Base-by-base conservation (phyloP, 2,329 filamentous ascomycete species). In the Sporothrix protearum region DNA sequence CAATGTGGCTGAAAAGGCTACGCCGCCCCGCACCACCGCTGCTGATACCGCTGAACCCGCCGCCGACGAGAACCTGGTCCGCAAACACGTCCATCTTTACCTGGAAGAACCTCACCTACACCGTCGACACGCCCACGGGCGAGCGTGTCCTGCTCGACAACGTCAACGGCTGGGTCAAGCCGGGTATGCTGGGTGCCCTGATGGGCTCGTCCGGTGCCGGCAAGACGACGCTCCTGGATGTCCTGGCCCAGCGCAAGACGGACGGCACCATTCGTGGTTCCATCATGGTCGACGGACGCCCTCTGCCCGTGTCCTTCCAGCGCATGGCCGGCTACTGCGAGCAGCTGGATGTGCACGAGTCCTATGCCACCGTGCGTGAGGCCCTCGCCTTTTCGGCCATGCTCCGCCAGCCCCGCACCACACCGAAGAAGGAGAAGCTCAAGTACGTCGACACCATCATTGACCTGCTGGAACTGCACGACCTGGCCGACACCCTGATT, bases 141-240 rank as follows among this genome's bases (percentile, higher is more conserved):
- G 82, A 93, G 85, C 88, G 91, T 9, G 83, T 87, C 14, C 88
- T 97, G 72, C 83, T 97, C 8, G 89, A 96, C 74, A 86, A 95
- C 71, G 91, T 96, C 0, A 88, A 94, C 75, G 93, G 93, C 2
- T 96, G 91, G 88, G 91, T 94, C 71, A 92, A 93, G 79, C 92
- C 92, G 0, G 92, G 92, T 61, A 93, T 89, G 74, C 80, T 94
- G 25, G 92, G 90, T 2, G 92, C 91, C 4, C 83, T 95, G n/a
- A 92, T 94, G 92, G 90, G 92, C 76, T 88, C 91, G 92, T 93
- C 90, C 12, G 92, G 92, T 75, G 93, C 93, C 19, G 93, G 93
- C 68, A 96, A 96, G 80, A 96, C 93, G 0, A 96, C 93, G 0
- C 85, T 97, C 2, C 83, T 96, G 7, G 93, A 96, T 79, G 91